phyloP scores from a whole-genome alignment of 225 moss, liverwort and hornwort genomes.

The Lunularia cruciata region DNA sequence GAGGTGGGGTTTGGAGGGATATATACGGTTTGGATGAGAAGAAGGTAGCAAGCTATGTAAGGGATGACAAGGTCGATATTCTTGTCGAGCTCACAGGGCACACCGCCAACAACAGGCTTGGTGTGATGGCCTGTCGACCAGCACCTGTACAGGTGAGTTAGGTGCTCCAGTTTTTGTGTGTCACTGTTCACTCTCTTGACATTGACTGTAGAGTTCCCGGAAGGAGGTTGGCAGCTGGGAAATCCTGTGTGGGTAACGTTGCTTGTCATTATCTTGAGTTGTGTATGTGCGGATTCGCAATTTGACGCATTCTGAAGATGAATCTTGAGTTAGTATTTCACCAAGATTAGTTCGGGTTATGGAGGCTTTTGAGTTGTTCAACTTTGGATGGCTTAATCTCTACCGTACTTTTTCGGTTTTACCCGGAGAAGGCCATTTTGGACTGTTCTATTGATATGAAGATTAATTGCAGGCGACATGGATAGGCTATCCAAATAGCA shows the following conservation, averaged over 20 bases:
- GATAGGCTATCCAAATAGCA: constrained; percentile 98
- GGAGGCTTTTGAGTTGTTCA: too few relatives aligned
- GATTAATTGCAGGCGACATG: constrained; percentile 71
- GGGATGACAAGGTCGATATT: constrained; percentile 94
- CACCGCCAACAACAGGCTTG: constrained; percentile 96
- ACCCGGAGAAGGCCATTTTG: neutral
- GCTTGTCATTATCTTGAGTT: too few relatives aligned
- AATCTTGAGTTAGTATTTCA: neutral
- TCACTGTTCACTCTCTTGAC: neutral
- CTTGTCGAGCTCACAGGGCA: constrained; percentile 97
- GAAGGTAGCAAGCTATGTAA: constrained; percentile 74
- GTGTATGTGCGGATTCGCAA: too few relatives aligned
- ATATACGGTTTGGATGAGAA: constrained; percentile 94
- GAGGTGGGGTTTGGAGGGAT: constrained; percentile 95
- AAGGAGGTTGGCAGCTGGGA: neutral
- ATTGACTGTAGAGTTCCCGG: neutral
- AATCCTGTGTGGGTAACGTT: too few relatives aligned
- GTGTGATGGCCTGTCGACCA: constrained; percentile 97
- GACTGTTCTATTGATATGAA: neutral
- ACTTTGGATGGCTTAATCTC: neutral
- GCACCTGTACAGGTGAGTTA: constrained; percentile 84
- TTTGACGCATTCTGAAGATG: neutral
- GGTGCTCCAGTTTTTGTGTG: neutral
- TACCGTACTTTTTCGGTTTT: too few relatives aligned
- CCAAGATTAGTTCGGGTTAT: too few relatives aligned